These are phyloP conservation scores for Dothiorella sarmentorum DNA, from an alignment of 2,329 filamentous ascomycete species.

Conservation along the genomic window DNA sequence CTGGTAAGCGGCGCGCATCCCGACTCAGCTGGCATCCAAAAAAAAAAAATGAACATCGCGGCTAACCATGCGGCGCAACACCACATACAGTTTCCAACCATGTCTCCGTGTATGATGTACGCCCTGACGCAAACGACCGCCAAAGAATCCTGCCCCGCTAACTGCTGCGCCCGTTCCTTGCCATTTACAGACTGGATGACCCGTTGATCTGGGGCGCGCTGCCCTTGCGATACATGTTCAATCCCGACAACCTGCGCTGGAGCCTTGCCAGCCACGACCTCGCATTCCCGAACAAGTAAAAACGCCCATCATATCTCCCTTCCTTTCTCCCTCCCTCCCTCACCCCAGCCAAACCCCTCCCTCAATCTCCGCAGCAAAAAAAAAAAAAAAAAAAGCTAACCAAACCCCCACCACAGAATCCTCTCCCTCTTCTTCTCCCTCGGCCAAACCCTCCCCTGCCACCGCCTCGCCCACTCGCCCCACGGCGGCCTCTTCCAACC, in stretches of 20 bases:
- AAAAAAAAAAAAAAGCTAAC: neutral
- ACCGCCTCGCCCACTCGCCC: constrained; percentile 73
- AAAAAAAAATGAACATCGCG: too few species aligned
- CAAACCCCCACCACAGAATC: constrained; percentile 45
- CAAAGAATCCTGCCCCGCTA: constrained; percentile 1
- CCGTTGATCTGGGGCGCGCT: constrained; percentile 90
- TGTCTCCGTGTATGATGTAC: constrained; percentile 71
- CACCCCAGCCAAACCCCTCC: too few species aligned
- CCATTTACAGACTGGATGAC: constrained; percentile 71
- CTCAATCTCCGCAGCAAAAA: neutral
- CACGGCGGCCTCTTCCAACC: constrained; percentile 87
- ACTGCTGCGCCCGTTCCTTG: constrained; percentile 22
- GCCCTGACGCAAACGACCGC: constrained; percentile 6
- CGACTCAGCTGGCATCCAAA: too few species aligned
- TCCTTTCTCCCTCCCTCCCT: too few species aligned
- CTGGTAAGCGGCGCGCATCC: constrained; percentile 55
- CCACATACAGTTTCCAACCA: constrained; percentile 86
- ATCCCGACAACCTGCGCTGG: constrained; percentile 77
- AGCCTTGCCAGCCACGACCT: constrained; percentile 91
- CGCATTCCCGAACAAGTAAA: constrained; percentile 86
- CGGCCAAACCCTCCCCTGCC: constrained; percentile 87
- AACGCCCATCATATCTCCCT: too few species aligned
- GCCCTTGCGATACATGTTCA: constrained; percentile 68
- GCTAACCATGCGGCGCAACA: too few species aligned
- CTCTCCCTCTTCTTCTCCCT: constrained; percentile 77